phyloP scores from a whole-genome alignment of 495 filamentous ascomycete species.

The Podospora tetraspora region DNA sequence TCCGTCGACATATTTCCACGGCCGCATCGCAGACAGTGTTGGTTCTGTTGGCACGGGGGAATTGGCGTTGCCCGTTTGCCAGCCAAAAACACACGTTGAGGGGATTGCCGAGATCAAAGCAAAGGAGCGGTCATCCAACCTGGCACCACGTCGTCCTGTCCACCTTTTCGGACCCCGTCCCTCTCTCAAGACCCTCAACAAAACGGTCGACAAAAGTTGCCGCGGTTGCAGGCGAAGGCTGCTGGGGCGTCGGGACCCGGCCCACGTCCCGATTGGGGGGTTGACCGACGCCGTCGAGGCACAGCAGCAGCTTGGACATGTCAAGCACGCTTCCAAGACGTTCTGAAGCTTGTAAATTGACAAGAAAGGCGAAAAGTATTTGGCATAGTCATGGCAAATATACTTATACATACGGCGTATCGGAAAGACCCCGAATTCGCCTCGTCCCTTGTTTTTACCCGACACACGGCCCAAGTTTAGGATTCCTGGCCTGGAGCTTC shows the following conservation, averaged over 20 bases:
- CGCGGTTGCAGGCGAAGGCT: neutral
- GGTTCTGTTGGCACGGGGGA: neutral
- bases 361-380: neutral
- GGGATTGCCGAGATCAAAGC: neutral
- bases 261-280: neutral
- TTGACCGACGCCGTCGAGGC: neutral
- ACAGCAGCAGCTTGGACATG: neutral
- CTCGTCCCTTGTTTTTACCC: neutral
- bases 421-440: neutral
- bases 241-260: neutral
- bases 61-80: neutral
- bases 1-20: neutral
- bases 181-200: neutral
- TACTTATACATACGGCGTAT: neutral
- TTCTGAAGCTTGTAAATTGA: neutral
- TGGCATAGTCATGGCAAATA: neutral
- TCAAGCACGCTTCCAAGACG: neutral
- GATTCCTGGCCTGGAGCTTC: too few relatives aligned
- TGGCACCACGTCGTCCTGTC: neutral
- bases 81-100: neutral
- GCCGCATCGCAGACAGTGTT: neutral
- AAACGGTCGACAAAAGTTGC: neutral
- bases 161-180: too few relatives aligned
- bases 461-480: neutral
- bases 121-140: neutral